phyloP scores from a whole-genome alignment of 2,329 filamentous ascomycete species.

The Cytospora piceae region DNA sequence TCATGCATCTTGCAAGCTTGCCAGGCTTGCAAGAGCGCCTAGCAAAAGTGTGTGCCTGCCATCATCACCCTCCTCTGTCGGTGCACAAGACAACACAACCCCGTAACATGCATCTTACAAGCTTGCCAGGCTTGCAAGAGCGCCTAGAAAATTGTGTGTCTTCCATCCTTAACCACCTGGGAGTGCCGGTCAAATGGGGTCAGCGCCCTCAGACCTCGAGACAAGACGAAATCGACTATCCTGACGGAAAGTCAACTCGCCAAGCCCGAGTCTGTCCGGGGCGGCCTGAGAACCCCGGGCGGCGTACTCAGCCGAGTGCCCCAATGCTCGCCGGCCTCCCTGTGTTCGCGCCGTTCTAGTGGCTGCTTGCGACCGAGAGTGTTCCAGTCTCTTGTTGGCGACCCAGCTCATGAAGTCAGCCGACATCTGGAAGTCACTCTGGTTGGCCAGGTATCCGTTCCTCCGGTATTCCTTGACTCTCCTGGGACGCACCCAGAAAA shows the following conservation, averaged over 20 bases:
- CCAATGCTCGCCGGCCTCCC: not conserved
- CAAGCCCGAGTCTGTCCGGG: not conserved
- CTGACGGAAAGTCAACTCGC: not conserved
- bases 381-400: not conserved
- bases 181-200: not conserved
- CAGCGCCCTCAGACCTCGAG: not conserved
- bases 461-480: constrained; percentile 1
- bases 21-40: not conserved
- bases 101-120: not conserved
- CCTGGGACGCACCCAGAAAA: constrained; percentile 4
- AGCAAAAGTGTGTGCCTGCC: not conserved
- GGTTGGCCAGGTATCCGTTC: constrained; percentile 3
- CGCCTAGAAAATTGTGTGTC: not conserved
- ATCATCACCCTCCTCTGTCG: not conserved
- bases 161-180: not conserved
- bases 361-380: not conserved
- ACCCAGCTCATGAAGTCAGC: not conserved
- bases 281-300: not conserved
- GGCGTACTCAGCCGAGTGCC: not conserved
- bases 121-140: not conserved
- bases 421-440: constrained; percentile 4
- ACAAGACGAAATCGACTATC: not conserved
- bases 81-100: not conserved
- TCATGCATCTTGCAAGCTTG: not conserved
- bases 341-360: constrained; percentile 2